A percentile compares a stretch with the other conserved stretches of the same genome.
Evolutionary conservation across 1,139 yeast species (phyloP).

Genomic region (Spathaspora sp.): DNA sequence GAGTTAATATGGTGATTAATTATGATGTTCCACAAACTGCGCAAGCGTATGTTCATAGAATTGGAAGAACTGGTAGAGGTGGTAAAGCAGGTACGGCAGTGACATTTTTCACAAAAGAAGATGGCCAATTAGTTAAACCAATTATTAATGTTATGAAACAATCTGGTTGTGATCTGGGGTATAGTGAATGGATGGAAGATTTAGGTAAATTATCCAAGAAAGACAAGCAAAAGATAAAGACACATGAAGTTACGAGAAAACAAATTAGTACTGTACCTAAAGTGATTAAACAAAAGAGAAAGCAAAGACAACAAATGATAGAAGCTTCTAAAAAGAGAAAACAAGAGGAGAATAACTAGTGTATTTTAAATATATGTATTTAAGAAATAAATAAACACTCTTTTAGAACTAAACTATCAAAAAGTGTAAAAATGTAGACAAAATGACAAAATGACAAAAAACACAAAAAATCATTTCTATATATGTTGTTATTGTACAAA

Average conservation of each 20-base stretch:
- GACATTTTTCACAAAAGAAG: slow-evolving; percentile 92
- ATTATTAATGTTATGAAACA: slow-evolving; percentile 94
- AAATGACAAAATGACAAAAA: slow-evolving; percentile 2
- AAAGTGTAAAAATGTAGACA: slow-evolving; percentile 2
- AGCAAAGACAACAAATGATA: slow-evolving; percentile 68
- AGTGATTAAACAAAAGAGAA: slow-evolving; percentile 63
- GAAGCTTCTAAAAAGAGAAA: slow-evolving; percentile 74
- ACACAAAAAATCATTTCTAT: slow-evolving; percentile 1
- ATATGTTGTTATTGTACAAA: not conserved
- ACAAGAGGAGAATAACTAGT: slow-evolving; percentile 13
- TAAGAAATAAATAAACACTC: slow-evolving; percentile 4
- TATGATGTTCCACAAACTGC: slow-evolving; percentile 95
- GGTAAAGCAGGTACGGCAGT: slow-evolving; percentile 85
- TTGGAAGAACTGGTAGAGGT: slow-evolving; percentile 98
- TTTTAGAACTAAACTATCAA: not conserved
- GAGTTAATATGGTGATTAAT: slow-evolving; percentile 90
- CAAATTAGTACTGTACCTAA: slow-evolving; percentile 87
- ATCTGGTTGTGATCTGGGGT: slow-evolving; percentile 69
- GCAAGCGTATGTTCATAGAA: slow-evolving; percentile 94
- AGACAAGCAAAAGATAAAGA: slow-evolving; percentile 65
- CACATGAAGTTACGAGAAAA: slow-evolving; percentile 61
- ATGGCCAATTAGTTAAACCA: slow-evolving; percentile 70
- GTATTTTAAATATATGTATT: not conserved
- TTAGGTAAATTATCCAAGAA: slow-evolving; percentile 67
- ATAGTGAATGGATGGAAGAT: slow-evolving; percentile 80